Base-by-base conservation (phyloP, 306 rosid species). In the Canavalia ensiformis region DNA sequence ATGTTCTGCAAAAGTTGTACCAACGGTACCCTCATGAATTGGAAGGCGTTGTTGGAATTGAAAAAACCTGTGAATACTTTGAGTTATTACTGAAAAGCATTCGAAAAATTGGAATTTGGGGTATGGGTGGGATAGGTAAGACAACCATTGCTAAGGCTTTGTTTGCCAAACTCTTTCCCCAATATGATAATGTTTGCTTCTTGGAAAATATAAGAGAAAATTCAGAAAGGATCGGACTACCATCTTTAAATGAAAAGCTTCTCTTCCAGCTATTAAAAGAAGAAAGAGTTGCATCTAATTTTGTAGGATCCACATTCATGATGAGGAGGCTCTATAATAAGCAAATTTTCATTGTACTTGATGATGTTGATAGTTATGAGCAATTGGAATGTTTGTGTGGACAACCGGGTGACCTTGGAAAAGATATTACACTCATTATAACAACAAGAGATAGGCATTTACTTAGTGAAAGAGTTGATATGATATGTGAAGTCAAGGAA, bases 121-220 rank as follows among this genome's bases (percentile, higher is more conserved):
- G 83, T 1, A 76, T 82, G 78, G 82, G 76, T 8, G 82, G 86
- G 1, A 71, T 77, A 1, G 86, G 86, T 1, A 83, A 74, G 45
- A 74, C 82, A n/a, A 83, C 86, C 8, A 11, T 45, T 2, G 81
- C 85, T 57, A 66, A 11, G n/a, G 42, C 0, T 8, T 0, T 65
- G 50, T 74, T 74, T 34, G n/a, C 58, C 28, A 44, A 45, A 65
- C 52, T 9, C 18, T 74, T 13, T 7, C 66, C 35, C n/a, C 4
- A 44, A 6, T 74, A 33, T 56, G 81, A 74, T 1, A 12, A 47
- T 65, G 51, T 25, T 0, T 66, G 85, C 71, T 81, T 81, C 34
- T 2, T 74, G 62, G 70, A 3, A 57, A 81, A 81, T 12, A 13
- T 57, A 7, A 54, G 47, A 1, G 85, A 66, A 66, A 29, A 33